Evolutionary conservation across 805 yeast genomes (phyloP), one percentile per base, ranked within the genome.

Genomic region (Teunomyces tritomae): DNA sequence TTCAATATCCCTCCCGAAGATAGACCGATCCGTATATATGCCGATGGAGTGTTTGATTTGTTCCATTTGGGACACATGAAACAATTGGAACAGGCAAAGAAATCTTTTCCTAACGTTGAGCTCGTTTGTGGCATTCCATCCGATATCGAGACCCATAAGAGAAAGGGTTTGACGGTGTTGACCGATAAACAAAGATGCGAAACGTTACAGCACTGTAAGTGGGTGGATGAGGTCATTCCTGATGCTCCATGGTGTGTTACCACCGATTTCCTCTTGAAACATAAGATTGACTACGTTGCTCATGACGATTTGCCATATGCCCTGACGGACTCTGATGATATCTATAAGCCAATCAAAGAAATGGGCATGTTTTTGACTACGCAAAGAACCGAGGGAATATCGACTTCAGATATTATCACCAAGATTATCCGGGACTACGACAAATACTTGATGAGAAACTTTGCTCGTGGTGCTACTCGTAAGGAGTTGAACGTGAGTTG

Each of bases 61-160:
- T 94, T 94, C 71, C 99, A 94, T 68, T 66, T 94, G 61, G 99
- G 99, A 20, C 99, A 94, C 64, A 94, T 94, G 99, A 83, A 90
- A 62, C 99, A 94, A 67, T 76, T 94, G 57, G 98, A 94, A 63
- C 99, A 94, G 70, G 92, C 98, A 57, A 92, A 94, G 60, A 91
- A 92, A 65, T 81, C 96, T 11, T 83, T 94, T 52, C 86, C 88
- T 9, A 89, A 89, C 57, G 96, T 87, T 28, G 78, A 81, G 48
- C 76, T 94, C 59, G 90, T 94, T 26, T 89, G 92, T 58, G 99
- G 99, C 41, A 79, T 92, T 16, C 97, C 98, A 11, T 83, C 87
- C 43, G 99, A 94, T 64, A 76, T 79, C 44, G 90, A 88, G 57
- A 92, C 98, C 2, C 98, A 94, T 70, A 86, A 84, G 56, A 76